phyloP scores from a whole-genome alignment of 495 filamentous ascomycete genomes.

The Penicillium ochrochloron region DNA sequence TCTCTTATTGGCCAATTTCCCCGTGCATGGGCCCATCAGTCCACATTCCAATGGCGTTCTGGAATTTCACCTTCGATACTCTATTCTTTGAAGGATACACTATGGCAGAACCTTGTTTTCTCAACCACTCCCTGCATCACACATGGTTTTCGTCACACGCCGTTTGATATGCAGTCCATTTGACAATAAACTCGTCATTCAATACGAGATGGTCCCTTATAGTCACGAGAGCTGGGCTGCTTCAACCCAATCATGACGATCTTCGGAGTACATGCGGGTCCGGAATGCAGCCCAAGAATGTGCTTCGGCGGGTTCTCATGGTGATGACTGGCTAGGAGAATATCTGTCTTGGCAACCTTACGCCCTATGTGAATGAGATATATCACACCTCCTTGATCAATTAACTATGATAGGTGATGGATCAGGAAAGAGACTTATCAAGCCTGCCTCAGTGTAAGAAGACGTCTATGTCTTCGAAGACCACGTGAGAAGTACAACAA shows the following conservation, averaged over 20 bases:
- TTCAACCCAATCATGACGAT: slow-evolving; percentile 1
- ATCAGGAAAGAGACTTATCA: background rate
- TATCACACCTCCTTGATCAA: background rate
- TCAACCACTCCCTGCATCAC: slow-evolving; percentile 1
- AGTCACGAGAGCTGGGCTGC: background rate
- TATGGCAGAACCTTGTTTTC: background rate
- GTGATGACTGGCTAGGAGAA: slow-evolving; percentile 29
- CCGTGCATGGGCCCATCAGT: slow-evolving; percentile 8
- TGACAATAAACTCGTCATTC: slow-evolving; percentile 1
- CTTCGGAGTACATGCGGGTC: slow-evolving; percentile 18
- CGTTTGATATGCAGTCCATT: background rate
- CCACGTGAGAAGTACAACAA: background rate
- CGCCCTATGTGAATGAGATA: slow-evolving; percentile 5
- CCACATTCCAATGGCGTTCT: slow-evolving; percentile 17
- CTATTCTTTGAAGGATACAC: background rate
- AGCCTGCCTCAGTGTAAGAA: background rate
- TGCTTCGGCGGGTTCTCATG: slow-evolving; percentile 32
- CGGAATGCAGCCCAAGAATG: slow-evolving; percentile 31
- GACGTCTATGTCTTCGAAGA: background rate
- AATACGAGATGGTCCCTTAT: background rate
- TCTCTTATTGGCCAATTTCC: slow-evolving; percentile 1
- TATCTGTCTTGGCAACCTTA: slow-evolving; percentile 21
- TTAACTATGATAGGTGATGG: background rate
- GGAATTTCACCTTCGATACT: slow-evolving; percentile 10
- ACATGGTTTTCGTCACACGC: slow-evolving; percentile 3